Evolutionary conservation across 164 flowering plant genomes (phyloP), one percentile per base, ranked within the genome.

Genomic region (Magnolia sinica): DNA sequence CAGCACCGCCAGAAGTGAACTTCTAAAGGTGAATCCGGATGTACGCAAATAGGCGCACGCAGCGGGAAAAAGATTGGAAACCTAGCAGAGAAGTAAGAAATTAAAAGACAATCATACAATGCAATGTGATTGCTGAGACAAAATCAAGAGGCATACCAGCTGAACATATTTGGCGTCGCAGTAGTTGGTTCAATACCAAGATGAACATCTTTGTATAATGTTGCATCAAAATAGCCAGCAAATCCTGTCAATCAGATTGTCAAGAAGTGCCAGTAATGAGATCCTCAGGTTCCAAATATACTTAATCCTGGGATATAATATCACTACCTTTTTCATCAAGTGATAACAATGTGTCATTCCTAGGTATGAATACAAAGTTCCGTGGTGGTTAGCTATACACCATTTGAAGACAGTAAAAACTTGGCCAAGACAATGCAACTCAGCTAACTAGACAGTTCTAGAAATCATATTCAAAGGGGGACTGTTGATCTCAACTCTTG

Each of bases 161-260:
- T 96, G 83, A 96, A 96, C 98, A 96, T 96, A 85, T 91, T 92
- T 71, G 98, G 98, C 22, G 99, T 96, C 27, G 94, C 89, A 52
- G 78, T 89, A 2, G 95, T 83, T 70, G 99, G 99, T 82, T 96
- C 99, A 76, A 94, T 96, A 63, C 98, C 99, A 77, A 96, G 98
- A 88, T 96, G 98, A 50, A 96, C 92, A 82, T 96, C 99, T 77
- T 90, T 89, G 84, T 96, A 96, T n/a, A 96, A 91, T 3, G 80
- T 85, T 29, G 99, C 91, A 87, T 96, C 98, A 82, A 96, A 96
- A 78, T 96, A 96, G 74, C 99, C 99, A 84, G 96, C 99, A 87
- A 96, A 94, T 66, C 99, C 99, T 96, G 75, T 68, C 22, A 77
- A 80, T 31, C 67, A 73, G 65, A 14, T 63, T 27, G 65, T 22